Base-by-base conservation (phyloP, 73 alveolate genomes). In the Paramecium sexaurelia region DNA sequence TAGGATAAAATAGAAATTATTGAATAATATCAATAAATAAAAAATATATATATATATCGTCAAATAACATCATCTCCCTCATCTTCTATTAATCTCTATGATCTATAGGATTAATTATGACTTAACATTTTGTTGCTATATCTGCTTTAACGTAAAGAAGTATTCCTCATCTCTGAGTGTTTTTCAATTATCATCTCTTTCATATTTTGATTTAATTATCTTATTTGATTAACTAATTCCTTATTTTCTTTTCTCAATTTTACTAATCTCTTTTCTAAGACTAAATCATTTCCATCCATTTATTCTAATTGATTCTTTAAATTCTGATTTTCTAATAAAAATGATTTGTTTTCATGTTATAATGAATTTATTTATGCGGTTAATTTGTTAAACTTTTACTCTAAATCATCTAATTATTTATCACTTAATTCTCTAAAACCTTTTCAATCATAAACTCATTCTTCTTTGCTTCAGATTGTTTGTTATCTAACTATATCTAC, bases 201-300 rank as follows among this genome's bases (percentile, higher is more conserved):
- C 90, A 78, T 78, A 22, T 78, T 78, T 22, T 39, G 22, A 22
- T 78, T 78, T 45, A 78, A 78, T 8, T 78, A 56, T 33, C 9
- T 78, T 11, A 78, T 29, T 45, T 78, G n/a, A 37, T 33, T 78
- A 78, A 29, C 41, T 39, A 78, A 24, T 2, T 78, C 90, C 9
- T 78, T 78, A 78, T 78, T 78, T 13, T 78, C 90, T 35, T 78
- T 78, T 78, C 90, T 78, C 24, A 78, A 78, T 78, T 78, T 78
- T 7, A 78, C 90, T 45, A 78, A 20, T 78, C 90, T 37, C 29
- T 43, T 78, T 11, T 78, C 90, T 24, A 78, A 78, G 6, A 78
- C 73, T 39, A 78, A 2, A 9, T 78, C 90, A 41, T 78, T 78
- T 1, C 90, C 90, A 29, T 78, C 90, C 35, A 78, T 19, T 24